Conservation (phyloP, 805 yeast genomes). For the Candida yuanshanica region DNA sequence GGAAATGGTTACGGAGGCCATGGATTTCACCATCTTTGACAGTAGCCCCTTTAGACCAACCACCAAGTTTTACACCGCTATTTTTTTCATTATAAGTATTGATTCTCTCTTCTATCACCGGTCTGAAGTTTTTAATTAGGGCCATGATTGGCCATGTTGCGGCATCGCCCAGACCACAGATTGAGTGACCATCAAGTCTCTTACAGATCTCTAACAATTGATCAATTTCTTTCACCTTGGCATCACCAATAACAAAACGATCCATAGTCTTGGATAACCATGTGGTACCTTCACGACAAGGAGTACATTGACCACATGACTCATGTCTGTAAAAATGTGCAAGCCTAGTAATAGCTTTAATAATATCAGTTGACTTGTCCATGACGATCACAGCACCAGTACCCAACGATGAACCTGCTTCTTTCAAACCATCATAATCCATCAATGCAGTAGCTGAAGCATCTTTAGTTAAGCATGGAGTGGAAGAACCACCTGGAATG, state of each 20-base stretch:
- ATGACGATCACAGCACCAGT: constrained; percentile 91
- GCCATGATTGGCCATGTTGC: constrained; percentile 95
- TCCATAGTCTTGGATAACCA: constrained; percentile 83
- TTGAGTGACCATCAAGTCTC: constrained; percentile 87
- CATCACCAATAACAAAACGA: constrained; percentile 74
- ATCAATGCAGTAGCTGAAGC: constrained; percentile 65
- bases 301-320: constrained; percentile 93
- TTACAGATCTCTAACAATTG: constrained; percentile 79
- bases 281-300: constrained; percentile 91
- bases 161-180: constrained; percentile 90
- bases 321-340: constrained; percentile 85
- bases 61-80: constrained; percentile 52
- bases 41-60: constrained; percentile 64
- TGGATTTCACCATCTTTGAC: constrained; percentile 59
- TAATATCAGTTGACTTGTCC: constrained; percentile 81
- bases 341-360: constrained; percentile 81
- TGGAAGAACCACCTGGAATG: constrained; percentile 88
- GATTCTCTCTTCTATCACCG: constrained; percentile 73
- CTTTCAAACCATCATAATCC: constrained; percentile 86
- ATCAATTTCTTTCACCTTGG: constrained; percentile 74
- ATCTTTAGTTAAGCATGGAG: constrained; percentile 70
- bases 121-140: constrained; percentile 77
- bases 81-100: constrained; percentile 46
- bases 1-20: constrained; percentile 42
- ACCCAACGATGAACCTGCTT: constrained; percentile 83